Conservation (phyloP, 2,329 filamentous ascomycete species). For the Apiospora malaysiana region DNA sequence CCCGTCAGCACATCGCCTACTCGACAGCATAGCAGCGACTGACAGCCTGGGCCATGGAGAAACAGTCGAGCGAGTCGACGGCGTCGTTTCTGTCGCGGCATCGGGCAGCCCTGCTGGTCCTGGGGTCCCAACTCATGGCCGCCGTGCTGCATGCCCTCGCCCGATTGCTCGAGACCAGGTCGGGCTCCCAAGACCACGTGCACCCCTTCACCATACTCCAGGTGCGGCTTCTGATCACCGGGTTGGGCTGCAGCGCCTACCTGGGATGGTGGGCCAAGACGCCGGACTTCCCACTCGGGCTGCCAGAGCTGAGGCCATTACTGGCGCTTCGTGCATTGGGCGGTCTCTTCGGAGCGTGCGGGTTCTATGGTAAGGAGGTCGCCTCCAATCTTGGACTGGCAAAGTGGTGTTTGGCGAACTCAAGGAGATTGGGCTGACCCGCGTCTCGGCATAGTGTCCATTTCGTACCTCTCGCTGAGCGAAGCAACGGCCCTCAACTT, state of each 20-base stretch:
- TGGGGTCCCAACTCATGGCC: constrained; percentile 8
- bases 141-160: neutral
- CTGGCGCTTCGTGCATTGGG: constrained; percentile 8
- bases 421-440: too few species aligned
- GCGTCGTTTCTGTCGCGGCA: neutral
- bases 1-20: too few species aligned
- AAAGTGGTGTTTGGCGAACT: too few species aligned
- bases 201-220: constrained; percentile 21
- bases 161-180: neutral
- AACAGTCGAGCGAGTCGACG: neutral
- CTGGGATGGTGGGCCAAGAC: neutral
- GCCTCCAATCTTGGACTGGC: neutral
- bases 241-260: constrained; percentile 4
- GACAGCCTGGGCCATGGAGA: neutral
- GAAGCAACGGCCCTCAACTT: constrained; percentile 21
- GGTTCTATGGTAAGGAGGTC: constrained; percentile 9
- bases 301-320: constrained; percentile 7
- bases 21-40: too few species aligned
- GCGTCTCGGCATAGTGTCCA: constrained; percentile 1
- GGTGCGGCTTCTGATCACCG: constrained; percentile 8
- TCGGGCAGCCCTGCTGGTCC: constrained; percentile 10
- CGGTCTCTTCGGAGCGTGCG: constrained; percentile 10
- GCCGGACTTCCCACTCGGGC: constrained; percentile 7
- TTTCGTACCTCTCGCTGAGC: constrained; percentile 14
- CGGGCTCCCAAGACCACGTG: neutral